Percentiles rank a stretch among this genome's conserved stretches.
These are phyloP conservation scores for Saturnispora kantuleensis DNA, from an alignment of 805 yeast species.

Conservation along the genomic window DNA sequence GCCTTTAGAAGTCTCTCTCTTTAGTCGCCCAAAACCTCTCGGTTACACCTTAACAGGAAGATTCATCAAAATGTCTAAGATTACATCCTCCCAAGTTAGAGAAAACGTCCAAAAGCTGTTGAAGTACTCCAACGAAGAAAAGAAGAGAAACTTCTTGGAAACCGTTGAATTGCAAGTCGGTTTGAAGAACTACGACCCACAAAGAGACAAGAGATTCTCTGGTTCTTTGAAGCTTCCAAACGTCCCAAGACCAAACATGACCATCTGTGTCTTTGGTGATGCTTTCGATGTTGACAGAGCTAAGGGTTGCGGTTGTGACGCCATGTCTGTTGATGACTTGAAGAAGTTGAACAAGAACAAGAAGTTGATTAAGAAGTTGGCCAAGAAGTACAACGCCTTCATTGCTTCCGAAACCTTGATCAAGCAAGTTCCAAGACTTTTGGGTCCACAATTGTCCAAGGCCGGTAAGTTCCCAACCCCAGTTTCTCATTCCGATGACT, in stretches of 20 bases:
- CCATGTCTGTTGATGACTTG: conserved; percentile 99
- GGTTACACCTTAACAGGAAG: conserved; percentile 29
- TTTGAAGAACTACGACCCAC: conserved; percentile 99
- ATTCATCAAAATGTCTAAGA: conserved; percentile 59
- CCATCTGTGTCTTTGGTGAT: conserved; percentile 99
- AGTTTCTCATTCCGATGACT: conserved; percentile 98
- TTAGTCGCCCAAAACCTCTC: conserved; percentile 41
- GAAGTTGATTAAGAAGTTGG: conserved; percentile 98
- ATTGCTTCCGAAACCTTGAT: conserved; percentile 98
- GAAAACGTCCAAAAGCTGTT: conserved; percentile 90
- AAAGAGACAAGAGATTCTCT: conserved; percentile 99
- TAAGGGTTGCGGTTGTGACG: conserved; percentile 97
- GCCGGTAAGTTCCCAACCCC: conserved; percentile 99
- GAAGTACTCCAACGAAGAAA: conserved; percentile 84
- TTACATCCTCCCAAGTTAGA: conserved; percentile 89
- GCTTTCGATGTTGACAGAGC: conserved; percentile 99
- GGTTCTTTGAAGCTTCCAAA: conserved; percentile 97
- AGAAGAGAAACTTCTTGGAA: conserved; percentile 99
- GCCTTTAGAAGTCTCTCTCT: neutral
- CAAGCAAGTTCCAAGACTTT: conserved; percentile 99
- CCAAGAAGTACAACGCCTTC: conserved; percentile 99
- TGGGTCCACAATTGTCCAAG: conserved; percentile 99
- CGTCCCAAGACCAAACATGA: conserved; percentile 99
- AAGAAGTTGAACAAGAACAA: conserved; percentile 99
- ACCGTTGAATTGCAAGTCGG: conserved; percentile 99